phyloP scores from a whole-genome alignment of 2,329 filamentous ascomycete genomes.

The Monosporascus sp. region DNA sequence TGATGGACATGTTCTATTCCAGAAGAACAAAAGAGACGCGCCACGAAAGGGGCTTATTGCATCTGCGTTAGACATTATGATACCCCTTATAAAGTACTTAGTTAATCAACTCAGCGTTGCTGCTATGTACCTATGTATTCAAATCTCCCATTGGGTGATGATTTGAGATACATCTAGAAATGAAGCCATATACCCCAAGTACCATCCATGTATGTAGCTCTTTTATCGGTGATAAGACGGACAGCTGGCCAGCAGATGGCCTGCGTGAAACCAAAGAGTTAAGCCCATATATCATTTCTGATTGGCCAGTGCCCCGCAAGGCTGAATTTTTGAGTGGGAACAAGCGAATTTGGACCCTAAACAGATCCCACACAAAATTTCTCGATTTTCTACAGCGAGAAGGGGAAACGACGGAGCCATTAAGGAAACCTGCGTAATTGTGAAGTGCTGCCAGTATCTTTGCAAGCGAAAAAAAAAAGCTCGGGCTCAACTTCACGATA shows the following conservation, averaged over 20 bases:
- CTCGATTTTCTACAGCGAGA: conserved; percentile 7
- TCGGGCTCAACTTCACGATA: conserved; percentile 19
- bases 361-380: conserved; percentile 46
- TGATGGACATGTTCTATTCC: too few relatives aligned
- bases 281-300: not conserved
- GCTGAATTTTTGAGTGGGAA: conserved; percentile 4
- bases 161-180: too few relatives aligned
- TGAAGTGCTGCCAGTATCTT: too few relatives aligned
- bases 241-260: too few relatives aligned
- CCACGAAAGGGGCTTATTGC: not conserved
- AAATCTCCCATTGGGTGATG: too few relatives aligned
- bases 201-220: not conserved
- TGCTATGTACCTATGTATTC: not conserved
- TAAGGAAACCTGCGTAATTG: too few relatives aligned
- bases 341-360: conserved; percentile 36
- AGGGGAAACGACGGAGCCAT: conserved; percentile 20
- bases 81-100: conserved; percentile 1
- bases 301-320: conserved; percentile 25
- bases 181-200: too few relatives aligned
- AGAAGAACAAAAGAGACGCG: not conserved
- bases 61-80: not conserved
- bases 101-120: conserved; percentile 1
- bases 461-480: conserved; percentile 34
- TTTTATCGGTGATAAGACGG: not conserved
- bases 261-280: too few relatives aligned